Evolutionary conservation across 2,329 filamentous ascomycete genomes (phyloP), one percentile per base, ranked within the genome.

Genomic region (Fusarium coffeatum): DNA sequence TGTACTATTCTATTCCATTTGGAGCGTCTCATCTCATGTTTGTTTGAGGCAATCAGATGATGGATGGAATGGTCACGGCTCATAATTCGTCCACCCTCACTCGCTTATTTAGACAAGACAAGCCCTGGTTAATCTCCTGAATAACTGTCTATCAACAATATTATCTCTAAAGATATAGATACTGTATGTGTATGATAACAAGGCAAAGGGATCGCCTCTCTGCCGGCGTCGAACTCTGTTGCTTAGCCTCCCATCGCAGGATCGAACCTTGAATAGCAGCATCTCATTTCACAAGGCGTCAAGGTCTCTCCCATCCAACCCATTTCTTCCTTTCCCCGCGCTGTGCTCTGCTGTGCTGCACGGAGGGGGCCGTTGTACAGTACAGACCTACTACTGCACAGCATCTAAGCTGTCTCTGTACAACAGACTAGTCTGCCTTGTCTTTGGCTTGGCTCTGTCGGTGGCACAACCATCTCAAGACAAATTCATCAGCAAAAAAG

Each of bases 191-290:
- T 48, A 49, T 50, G 20, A 23, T 25, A 49, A 16, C 57, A 45
- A 61, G 55, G 41, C 57, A 55, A 51, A 55, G n/a, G 32, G 37
- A 69, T 69, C 59, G 58, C 41, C 59, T 61, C 49, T 54, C 46
- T 46, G 47, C 59, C 18, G 70, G 66, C 66, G 58, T 55, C 59
- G 66, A 74, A 74, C 72, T 72, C 53, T 74, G 65, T 66, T 70
- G 43, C 41, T 58, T 69, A 71, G 71, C 57, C 51, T 60, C 20
- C 15, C 16, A 32, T 30, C 58, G 48, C 51, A 61, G 54, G 68
- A 74, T 74, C 60, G 61, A 70, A 59, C 56, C 59, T 71, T 66
- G 55, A 55, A 56, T 28, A 54, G 64, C 55, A 60, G 51, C 25
- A 70, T 70, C 68, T 68, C 54, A 30, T 18, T 37, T 37, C n/a